These are phyloP conservation scores for Samsoniella hepiali DNA, from an alignment of 2,329 filamentous ascomycete species.

Conservation along the genomic window DNA sequence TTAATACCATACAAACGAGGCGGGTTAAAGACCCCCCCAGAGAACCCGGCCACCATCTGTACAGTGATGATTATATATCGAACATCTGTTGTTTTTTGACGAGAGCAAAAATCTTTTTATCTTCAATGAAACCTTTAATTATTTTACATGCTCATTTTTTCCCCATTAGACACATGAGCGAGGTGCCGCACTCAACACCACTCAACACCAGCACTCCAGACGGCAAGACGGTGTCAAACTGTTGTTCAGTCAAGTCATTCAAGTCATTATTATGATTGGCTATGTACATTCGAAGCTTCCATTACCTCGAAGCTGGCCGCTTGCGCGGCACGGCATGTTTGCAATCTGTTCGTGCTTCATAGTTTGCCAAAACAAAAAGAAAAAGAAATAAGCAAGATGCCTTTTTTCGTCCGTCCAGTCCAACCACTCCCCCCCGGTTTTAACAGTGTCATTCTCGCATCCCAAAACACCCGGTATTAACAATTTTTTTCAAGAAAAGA, in stretches of 20 bases:
- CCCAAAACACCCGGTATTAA: not conserved
- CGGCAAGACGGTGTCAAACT: too few relatives aligned
- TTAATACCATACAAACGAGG: too few relatives aligned
- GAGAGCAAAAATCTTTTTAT: not conserved
- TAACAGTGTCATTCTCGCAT: not conserved
- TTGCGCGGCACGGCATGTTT: not conserved
- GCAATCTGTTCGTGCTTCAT: constrained; percentile 6
- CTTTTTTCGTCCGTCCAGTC: not conserved
- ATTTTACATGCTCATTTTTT: not conserved
- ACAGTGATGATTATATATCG: constrained; percentile 5
- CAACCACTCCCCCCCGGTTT: not conserved
- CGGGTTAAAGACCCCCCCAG: too few relatives aligned
- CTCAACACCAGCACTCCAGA: too few relatives aligned
- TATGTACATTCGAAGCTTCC: not conserved
- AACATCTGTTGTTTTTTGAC: not conserved
- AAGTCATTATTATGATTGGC: not conserved
- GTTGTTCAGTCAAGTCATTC: not conserved
- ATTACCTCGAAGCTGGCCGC: not conserved
- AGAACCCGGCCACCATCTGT: not conserved
- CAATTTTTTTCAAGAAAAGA: not conserved
- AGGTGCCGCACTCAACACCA: too few relatives aligned
- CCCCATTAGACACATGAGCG: too few relatives aligned
- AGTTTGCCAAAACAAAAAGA: not conserved
- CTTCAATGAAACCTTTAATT: not conserved
- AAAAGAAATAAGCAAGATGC: not conserved